These are phyloP conservation scores for Aphanoascus verrucosus DNA, from an alignment of 2,329 filamentous ascomycete genomes.

Conservation along the genomic window DNA sequence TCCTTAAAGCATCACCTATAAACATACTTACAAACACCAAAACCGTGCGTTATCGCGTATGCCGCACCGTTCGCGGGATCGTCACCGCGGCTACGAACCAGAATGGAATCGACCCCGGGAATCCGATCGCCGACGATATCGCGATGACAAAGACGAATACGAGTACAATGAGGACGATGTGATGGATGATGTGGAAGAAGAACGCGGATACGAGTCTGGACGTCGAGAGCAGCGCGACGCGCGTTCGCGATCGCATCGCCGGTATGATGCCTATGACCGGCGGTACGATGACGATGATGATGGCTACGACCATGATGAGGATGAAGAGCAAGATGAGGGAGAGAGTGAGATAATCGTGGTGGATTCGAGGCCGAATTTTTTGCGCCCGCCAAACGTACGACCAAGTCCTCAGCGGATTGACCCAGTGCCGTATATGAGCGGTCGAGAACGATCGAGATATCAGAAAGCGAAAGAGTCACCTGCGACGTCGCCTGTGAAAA, in stretches of 20 bases:
- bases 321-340: conserved; percentile 15
- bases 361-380: conserved; percentile 24
- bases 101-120: conserved; percentile 10
- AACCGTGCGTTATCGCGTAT: conserved; percentile 7
- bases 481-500: conserved; percentile 28
- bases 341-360: conserved; percentile 19
- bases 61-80: conserved; percentile 15
- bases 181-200: not conserved
- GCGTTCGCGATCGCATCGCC: conserved; percentile 6
- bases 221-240: not conserved
- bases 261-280: conserved; percentile 6
- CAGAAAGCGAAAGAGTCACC: conserved; percentile 29
- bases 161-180: conserved; percentile 4
- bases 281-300: conserved; percentile 2
- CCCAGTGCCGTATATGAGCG: conserved; percentile 1
- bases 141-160: conserved; percentile 10
- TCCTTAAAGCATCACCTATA: no score
- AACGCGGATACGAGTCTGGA: not conserved
- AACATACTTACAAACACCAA: no score
- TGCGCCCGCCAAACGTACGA: conserved; percentile 21
- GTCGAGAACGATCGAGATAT: conserved; percentile 13
- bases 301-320: conserved; percentile 11
- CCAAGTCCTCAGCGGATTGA: conserved; percentile 15
- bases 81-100: conserved; percentile 13
- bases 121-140: conserved; percentile 4